These are phyloP conservation scores for Hymenoscyphus salicellus DNA, from an alignment of 2,329 filamentous ascomycete genomes.

Conservation along the genomic window DNA sequence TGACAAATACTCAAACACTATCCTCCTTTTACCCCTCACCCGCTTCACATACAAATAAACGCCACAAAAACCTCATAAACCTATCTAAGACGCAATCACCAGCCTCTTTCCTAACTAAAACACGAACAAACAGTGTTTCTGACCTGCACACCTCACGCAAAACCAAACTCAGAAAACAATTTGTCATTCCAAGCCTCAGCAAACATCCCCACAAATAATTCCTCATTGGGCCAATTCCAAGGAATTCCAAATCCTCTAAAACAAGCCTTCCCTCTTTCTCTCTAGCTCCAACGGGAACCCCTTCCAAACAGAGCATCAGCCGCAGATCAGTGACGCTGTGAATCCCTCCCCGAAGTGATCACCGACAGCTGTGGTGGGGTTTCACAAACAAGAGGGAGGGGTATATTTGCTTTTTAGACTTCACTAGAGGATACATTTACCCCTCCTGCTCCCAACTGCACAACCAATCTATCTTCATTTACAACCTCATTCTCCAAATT, in stretches of 20 bases:
- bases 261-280: neutral
- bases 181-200: neutral
- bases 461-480: neutral
- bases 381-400: conserved; percentile 2
- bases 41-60: too few species aligned
- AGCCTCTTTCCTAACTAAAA: conserved; percentile 1
- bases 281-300: neutral
- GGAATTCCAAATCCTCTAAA: neutral
- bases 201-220: neutral
- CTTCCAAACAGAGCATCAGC: neutral
- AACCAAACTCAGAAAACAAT: neutral
- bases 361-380: neutral
- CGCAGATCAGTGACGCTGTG: neutral
- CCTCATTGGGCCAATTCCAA: too few species aligned
- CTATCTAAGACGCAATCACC: neutral
- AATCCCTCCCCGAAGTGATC: neutral
- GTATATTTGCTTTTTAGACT: neutral
- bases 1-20: too few species aligned
- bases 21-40: too few species aligned
- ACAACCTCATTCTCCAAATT: neutral
- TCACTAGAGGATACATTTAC: neutral
- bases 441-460: neutral
- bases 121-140: neutral
- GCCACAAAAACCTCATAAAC: neutral
- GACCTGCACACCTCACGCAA: neutral